Conservation (phyloP, 805 yeast genomes). For the Candida adriatica region DNA sequence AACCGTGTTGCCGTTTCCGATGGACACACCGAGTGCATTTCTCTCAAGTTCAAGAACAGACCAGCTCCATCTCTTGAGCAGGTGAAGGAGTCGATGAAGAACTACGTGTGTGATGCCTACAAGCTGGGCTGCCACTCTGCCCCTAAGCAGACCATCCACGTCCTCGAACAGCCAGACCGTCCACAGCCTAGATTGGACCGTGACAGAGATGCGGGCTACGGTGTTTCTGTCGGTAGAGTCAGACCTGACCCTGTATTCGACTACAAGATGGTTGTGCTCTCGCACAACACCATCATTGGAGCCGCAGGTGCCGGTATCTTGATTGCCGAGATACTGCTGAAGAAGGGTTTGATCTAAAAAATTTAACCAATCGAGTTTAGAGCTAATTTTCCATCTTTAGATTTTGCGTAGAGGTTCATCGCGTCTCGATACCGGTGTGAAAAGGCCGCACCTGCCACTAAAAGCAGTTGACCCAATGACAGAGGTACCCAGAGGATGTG, state of each 20-base stretch:
- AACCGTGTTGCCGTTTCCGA: conserved; percentile 95
- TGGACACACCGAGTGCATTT: conserved; percentile 95
- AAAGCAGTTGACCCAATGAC: too few relatives aligned
- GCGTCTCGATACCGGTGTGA: too few relatives aligned
- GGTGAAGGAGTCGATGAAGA: conserved; percentile 60
- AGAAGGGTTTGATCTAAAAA: conserved; percentile 63
- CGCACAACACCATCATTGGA: conserved; percentile 96
- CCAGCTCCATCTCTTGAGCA: conserved; percentile 83
- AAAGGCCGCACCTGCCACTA: too few relatives aligned
- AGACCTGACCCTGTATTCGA: conserved; percentile 92
- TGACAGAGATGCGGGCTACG: conserved; percentile 88
- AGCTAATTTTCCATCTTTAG: too few relatives aligned
- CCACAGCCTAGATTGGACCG: conserved; percentile 98
- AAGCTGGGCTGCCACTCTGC: conserved; percentile 82
- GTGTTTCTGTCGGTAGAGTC: conserved; percentile 90
- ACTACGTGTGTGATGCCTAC: conserved; percentile 79
- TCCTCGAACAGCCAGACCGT: conserved; percentile 83
- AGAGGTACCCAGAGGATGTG: too few relatives aligned
- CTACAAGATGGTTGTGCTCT: conserved; percentile 92
- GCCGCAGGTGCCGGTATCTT: conserved; percentile 98
- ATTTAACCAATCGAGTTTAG: too few relatives aligned
- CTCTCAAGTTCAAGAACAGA: conserved; percentile 72
- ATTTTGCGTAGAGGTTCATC: too few relatives aligned
- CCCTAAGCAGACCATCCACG: conserved; percentile 87
- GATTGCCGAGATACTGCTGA: conserved; percentile 84